Conservation (phyloP, 75 land plant species). For the Azolla pinnata region DNA sequence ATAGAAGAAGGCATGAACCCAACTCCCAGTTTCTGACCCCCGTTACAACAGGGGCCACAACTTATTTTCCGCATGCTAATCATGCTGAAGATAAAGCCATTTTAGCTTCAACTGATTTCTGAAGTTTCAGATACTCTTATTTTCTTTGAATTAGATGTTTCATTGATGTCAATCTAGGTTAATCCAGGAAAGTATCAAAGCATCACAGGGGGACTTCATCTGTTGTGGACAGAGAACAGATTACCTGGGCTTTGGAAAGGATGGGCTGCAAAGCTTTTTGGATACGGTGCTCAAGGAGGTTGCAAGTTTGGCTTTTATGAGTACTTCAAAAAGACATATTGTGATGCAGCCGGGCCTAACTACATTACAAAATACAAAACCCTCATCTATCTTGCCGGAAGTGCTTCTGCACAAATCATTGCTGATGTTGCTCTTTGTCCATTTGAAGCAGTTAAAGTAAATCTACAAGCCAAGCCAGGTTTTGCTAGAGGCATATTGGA, state of each 20-base stretch:
- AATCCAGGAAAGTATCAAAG: conserved; percentile 68
- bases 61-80: neutral
- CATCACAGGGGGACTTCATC: conserved; percentile 53
- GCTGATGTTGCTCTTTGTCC: conserved; percentile 94
- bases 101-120: neutral
- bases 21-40: no score
- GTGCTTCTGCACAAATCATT: conserved; percentile 78
- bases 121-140: neutral
- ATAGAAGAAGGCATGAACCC: no score
- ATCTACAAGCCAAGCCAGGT: conserved; percentile 65
- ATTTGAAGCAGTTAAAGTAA: conserved; percentile 91
- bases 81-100: neutral
- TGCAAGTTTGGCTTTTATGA: conserved; percentile 92
- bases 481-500: conserved; percentile 86
- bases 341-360: conserved; percentile 29
- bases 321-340: conserved; percentile 76
- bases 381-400: conserved; percentile 55
- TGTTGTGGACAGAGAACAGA: conserved; percentile 69
- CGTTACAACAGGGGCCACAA: no score
- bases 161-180: conserved; percentile 37
- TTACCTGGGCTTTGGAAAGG: conserved; percentile 80
- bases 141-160: neutral
- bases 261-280: conserved; percentile 82
- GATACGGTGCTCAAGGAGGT: conserved; percentile 89
- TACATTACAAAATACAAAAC: conserved; percentile 34